Evolutionary conservation across 1,284 basidiomycete species (phyloP).

Genomic region (Leccinum griseonigrum): DNA sequence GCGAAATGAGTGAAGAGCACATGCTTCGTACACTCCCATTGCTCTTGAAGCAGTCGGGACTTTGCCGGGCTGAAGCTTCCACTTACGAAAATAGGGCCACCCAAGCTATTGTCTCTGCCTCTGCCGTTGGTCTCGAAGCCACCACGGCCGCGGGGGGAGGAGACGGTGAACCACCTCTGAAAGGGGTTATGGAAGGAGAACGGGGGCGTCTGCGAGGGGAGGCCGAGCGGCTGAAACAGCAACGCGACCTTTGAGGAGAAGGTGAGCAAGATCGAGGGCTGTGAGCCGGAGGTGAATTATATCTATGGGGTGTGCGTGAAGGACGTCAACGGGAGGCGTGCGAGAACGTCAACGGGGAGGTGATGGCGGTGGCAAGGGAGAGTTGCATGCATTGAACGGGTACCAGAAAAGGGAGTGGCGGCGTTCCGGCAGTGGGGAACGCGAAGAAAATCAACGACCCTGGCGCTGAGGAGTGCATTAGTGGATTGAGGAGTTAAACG

Average conservation of each 20-base stretch:
- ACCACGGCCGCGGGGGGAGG: constrained; percentile 29
- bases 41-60: constrained; percentile 75
- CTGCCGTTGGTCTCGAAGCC: constrained; percentile 3
- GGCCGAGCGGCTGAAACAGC: constrained; percentile 30
- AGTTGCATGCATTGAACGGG: too few species aligned
- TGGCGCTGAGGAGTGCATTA: too few species aligned
- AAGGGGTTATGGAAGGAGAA: constrained; percentile 34
- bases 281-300: constrained; percentile 20
- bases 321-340: constrained; percentile 12
- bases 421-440: too few species aligned
- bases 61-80: constrained; percentile 93
- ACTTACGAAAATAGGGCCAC: constrained; percentile 84
- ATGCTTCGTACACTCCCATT: constrained; percentile 96
- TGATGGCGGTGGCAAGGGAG: constrained; percentile 29
- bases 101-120: too few species aligned
- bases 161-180: constrained; percentile 31
- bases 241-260: constrained; percentile 25
- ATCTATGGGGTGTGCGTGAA: constrained; percentile 36
- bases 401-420: too few species aligned
- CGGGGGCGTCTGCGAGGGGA: constrained; percentile 37
- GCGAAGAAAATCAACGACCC: too few species aligned
- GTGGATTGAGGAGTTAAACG: too few species aligned
- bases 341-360: constrained; percentile 28
- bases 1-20: constrained; percentile 97
- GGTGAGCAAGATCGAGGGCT: constrained; percentile 34